phyloP scores from a whole-genome alignment of 2,329 filamentous ascomycete genomes.

The Hirsutella thompsonii region DNA sequence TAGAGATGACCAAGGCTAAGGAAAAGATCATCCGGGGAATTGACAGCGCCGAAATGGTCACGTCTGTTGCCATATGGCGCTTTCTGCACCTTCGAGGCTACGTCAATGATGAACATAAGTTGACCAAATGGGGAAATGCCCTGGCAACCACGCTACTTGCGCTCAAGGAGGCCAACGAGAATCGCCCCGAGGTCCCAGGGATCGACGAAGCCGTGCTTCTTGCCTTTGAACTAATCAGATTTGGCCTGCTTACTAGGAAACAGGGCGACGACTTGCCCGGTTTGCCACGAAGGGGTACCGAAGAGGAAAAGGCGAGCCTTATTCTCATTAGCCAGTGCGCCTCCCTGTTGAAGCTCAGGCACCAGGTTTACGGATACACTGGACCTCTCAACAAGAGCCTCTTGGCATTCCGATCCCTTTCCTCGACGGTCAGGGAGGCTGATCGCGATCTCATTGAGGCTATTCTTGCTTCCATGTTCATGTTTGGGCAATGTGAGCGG shows the following conservation, averaged over 20 bases:
- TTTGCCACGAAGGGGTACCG: slow-evolving; percentile 41
- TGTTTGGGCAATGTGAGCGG: slow-evolving; percentile 67
- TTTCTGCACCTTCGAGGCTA: slow-evolving; percentile 86
- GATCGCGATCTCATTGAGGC: slow-evolving; percentile 78
- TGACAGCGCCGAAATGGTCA: slow-evolving; percentile 51
- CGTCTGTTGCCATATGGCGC: slow-evolving; percentile 68
- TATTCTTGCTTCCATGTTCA: slow-evolving; percentile 64
- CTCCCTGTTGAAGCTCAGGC: slow-evolving; percentile 68
- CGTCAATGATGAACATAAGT: slow-evolving; percentile 61
- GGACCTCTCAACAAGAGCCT: slow-evolving; percentile 86
- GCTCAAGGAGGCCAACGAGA: slow-evolving; percentile 40
- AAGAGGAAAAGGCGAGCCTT: slow-evolving; percentile 65
- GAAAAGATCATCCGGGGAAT: slow-evolving; percentile 48
- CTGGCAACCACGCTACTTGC: slow-evolving; percentile 56
- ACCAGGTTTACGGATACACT: slow-evolving; percentile 81
- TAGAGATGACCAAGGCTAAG: slow-evolving; percentile 51
- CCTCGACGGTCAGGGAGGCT: slow-evolving; percentile 64
- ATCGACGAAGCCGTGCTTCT: slow-evolving; percentile 70
- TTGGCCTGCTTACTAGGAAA: slow-evolving; percentile 64
- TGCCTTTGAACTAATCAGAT: slow-evolving; percentile 72
- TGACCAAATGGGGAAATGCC: slow-evolving; percentile 76
- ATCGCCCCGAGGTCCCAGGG: slow-evolving; percentile 27
- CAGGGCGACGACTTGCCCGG: slow-evolving; percentile 44
- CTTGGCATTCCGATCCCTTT: slow-evolving; percentile 73
- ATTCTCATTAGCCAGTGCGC: slow-evolving; percentile 79